Evolutionary conservation across 2,329 filamentous ascomycete species (phyloP), one percentile per base, ranked within the genome.

Genomic region (Ceratocystis variospora): DNA sequence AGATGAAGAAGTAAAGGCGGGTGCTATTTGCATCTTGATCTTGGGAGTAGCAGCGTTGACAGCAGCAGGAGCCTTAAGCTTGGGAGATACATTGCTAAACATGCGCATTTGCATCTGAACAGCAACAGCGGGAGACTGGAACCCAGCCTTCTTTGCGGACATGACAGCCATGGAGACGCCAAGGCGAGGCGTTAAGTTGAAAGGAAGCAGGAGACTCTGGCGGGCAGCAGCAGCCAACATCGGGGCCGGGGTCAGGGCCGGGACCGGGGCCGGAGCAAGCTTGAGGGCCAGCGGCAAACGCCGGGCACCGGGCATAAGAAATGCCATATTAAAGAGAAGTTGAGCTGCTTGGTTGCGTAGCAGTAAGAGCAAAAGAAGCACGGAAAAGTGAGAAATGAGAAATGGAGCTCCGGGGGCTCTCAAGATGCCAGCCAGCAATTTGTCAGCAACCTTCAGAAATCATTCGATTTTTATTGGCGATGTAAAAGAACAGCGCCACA

Each of bases 271-370:
- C 12, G 64, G 61, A 28, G 44, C 37, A 41, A 46, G 48, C 33
- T 63, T 61, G 22, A 68, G 59, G 19, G 65, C 59, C 31, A 63
- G 33, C 25, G 66, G 66, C 59, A 68, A 61, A 10, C 66, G 61
- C 66, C 66, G 66, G 66, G 61, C 61, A 22, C 66, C 66, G 19
- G 66, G 63, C 66, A 68, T 68, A 12, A 68, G 19, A 45, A 68
- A 68, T 66, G 66, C 66, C 66, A 68, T 68, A 3, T 48, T 48
- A 6, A 8, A 55, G 10, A 17, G 6, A 41, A 5, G 1, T 8
- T 12, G 10, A 12, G 3, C 37, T 41, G 3, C 37, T 28, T 48
- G 46, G 2, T 19, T 48, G n/a, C 17, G 48, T 8, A 17, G 17
- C 28, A 5, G n/a, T 41, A 46, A 33, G 33, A 61, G 53, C n/a